Evolutionary conservation across 345 rosid genomes (phyloP), one percentile per base, ranked within the genome.

Genomic region (Dipteronia dyeriana): DNA sequence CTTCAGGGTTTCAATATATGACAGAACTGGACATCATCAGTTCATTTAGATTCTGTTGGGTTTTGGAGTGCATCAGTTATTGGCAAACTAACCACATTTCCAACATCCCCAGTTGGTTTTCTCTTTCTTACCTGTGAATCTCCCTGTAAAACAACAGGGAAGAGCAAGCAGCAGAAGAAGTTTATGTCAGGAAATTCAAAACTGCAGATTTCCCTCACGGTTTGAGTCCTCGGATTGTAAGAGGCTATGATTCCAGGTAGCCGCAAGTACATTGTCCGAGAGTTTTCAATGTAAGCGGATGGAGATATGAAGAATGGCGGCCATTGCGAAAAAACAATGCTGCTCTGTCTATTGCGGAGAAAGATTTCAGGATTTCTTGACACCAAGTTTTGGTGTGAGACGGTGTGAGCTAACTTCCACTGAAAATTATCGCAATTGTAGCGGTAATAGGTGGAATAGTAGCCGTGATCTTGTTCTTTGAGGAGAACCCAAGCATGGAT

Each of bases 401-500:
- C 25, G n/a, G 60, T 69, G 66, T 66, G 51, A 16, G 45, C 71
- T 9, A 80, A n/a, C 60, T 39, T 78, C 85, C 83, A 83, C 71
- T 47, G 34, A 51, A 20, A 70, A 7, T 59, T 66, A 22, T 73
- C 43, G 0, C 63, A 26, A 47, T 67, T 39, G 9, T 79, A 73
- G 62, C 13, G 3, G 26, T 31, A n/a, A 22, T 7, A 31, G 19
- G 2, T 11, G 29, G 56, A 79, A 57, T 75, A 75, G 73, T 9
- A 19, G 20, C 66, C 43, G 1, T 69, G 82, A 74, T 74, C 79
- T 3, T 39, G 23, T 57, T 70, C 75, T 25, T 74, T 59, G 59
- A 74, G 80, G 41, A 83, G 79, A 39, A 66, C 70, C 85, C 85
- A 83, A n/a, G 73, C 49, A 22, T 83, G 78, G 70, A 83, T 76